Base-by-base conservation (phyloP, 148 eudicot genomes). In the Chenopodium formosanum region DNA sequence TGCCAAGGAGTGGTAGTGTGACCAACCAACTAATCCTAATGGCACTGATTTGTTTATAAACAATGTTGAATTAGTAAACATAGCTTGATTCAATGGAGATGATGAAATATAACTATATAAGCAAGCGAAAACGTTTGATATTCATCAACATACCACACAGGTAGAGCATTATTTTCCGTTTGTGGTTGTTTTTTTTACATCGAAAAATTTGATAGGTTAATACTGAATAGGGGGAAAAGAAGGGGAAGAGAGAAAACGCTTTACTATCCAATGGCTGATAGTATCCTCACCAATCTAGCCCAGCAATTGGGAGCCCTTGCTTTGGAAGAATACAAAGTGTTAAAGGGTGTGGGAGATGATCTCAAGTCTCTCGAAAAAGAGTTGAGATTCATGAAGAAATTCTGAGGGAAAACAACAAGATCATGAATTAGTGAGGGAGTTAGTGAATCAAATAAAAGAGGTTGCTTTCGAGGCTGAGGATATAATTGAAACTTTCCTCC, bases 391-490 rank as follows among this genome's bases (percentile, higher is more conserved):
- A 81, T 81, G 84, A 83, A 73, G 20, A 20, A 72, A 20, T 86
- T 86, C 40, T 77, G 73, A 78, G 60, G 75, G 79, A 64, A 81
- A 73, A 74, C 77, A 65, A 0, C 16, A 73, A 25, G 75, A 84
- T 75, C 76, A 78, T 22, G 76, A 74, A 14, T 29, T 29, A 14
- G 82, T 81, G 40, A 40, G 25, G 22, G 76, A 60, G 72, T 69
- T 86, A n/a, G 67, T 72, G 65, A 37, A 77, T 4, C 82, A 78
- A 29, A 86, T 86, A 11, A 23, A 70, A 70, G 82, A 75, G 77
- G 80, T 81, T n/a, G 84, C 83, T 3, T 79, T 77, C 22, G 76
- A 81, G 77, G 86, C 84, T 9, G 86, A 83, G 63, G 79, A 81
- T 73, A 29, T 64, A 29, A 70, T 83, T 22, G 86, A 86, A 70